These are phyloP conservation scores for Mariannaea sp. DNA, from an alignment of 2,329 filamentous ascomycete species.

Conservation along the genomic window DNA sequence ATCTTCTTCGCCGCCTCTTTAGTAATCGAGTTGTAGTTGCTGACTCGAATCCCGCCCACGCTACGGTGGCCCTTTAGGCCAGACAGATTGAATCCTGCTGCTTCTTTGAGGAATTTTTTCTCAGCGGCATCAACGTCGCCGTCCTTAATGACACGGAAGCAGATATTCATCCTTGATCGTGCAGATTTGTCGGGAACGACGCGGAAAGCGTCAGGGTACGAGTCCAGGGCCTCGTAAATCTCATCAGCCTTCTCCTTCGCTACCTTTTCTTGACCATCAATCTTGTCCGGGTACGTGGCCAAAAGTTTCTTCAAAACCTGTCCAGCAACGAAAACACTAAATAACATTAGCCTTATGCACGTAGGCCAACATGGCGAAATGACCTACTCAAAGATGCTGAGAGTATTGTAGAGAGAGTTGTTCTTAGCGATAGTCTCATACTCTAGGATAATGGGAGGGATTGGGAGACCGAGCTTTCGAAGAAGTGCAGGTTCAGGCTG, in stretches of 20 bases:
- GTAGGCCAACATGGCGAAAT: not conserved
- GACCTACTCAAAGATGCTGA: constrained; percentile 83
- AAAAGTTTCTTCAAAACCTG: constrained; percentile 82
- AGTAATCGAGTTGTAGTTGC: constrained; percentile 87
- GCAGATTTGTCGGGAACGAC: constrained; percentile 76
- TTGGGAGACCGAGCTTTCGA: constrained; percentile 73
- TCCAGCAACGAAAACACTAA: constrained; percentile 84
- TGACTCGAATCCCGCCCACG: constrained; percentile 72
- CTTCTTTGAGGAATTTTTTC: constrained; percentile 77
- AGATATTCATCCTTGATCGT: constrained; percentile 93
- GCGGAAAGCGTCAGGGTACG: constrained; percentile 71
- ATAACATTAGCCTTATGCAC: constrained; percentile 12
- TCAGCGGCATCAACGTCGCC: constrained; percentile 71
- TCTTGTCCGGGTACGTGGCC: constrained; percentile 66
- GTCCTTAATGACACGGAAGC: constrained; percentile 73
- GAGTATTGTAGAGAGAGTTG: constrained; percentile 93
- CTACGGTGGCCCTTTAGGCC: constrained; percentile 89
- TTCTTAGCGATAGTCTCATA: constrained; percentile 89
- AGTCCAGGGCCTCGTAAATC: constrained; percentile 80
- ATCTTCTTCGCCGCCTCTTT: constrained; percentile 70
- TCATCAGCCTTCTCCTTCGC: constrained; percentile 74
- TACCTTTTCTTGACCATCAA: constrained; percentile 76
- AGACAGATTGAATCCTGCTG: constrained; percentile 68
- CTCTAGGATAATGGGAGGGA: constrained; percentile 78
- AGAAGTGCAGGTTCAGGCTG: constrained; percentile 73